Base-by-base conservation (phyloP, 805 yeast species). In the Metschnikowia borealis region DNA sequence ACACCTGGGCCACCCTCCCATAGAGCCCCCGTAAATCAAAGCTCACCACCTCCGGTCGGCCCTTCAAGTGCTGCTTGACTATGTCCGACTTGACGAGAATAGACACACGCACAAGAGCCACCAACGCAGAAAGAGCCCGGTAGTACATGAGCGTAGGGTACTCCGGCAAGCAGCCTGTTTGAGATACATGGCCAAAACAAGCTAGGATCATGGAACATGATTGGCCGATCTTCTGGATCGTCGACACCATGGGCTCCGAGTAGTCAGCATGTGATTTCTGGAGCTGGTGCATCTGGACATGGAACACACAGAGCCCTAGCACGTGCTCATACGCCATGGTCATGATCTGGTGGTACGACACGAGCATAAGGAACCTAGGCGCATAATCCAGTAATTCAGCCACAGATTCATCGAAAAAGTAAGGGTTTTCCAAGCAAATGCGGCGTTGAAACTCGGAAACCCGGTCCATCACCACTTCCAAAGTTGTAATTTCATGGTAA, bases 141-240 rank as follows among this genome's bases (percentile, higher is more conserved):
- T 79, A 80, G 58, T 76, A 75, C 55, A 79, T 73, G 54, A 78
- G 76, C 0, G 83, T 78, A 2, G 83, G 83, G 50, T 71, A 75
- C 40, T 67, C 60, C 4, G 65, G 52, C 1, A 78, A 70, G 50
- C 69, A 68, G 10, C 66, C 68, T 5, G 52, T 48, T 48, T 74
- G 70, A 21, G 38, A 20, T 3, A 78, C 51, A 23, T 64, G 60
- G 15, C 75, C 64, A 59, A 78, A 80, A 2, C 77, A 69, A 38
- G 72, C 74, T 37, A 80, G 66, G 39, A 77, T 68, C 50, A 71
- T 73, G 55, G 76, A 78, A 59, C 80, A 71, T 6, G 74, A 69
- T 45, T 70, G 67, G 37, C 78, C 75, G 45, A 80, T 60, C 49
- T 74, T 68, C 52, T 61, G 65, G 43, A 78, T 43, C 46, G 35